These are phyloP conservation scores for Wickerhamomyces ciferrii DNA, from an alignment of 805 yeast genomes.

Conservation along the genomic window DNA sequence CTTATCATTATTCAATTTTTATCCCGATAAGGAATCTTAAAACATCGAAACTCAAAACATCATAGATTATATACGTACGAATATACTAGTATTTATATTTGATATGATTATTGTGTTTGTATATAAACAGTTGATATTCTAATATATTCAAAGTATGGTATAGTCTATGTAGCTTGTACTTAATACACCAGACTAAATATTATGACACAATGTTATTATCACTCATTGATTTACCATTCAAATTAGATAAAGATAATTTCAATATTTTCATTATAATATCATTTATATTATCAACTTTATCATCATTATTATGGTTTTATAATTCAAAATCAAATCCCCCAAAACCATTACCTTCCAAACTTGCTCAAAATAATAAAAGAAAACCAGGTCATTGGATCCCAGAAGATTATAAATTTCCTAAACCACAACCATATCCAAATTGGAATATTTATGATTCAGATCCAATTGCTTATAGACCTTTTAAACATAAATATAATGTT, in stretches of 20 bases:
- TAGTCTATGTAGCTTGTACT: too few relatives aligned
- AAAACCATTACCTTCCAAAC: slow-evolving; percentile 27
- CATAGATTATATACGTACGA: too few relatives aligned
- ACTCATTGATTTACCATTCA: not conserved
- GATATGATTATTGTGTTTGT: too few relatives aligned
- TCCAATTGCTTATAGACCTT: slow-evolving; percentile 63
- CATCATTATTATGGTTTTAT: slow-evolving; percentile 1
- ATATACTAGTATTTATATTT: too few relatives aligned
- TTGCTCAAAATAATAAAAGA: slow-evolving; percentile 40
- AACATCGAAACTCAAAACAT: too few relatives aligned
- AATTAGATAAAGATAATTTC: not conserved
- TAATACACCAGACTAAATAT: too few relatives aligned
- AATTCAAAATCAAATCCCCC: not conserved
- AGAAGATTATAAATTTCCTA: slow-evolving; percentile 44
- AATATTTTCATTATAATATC: not conserved
- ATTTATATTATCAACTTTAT: not conserved
- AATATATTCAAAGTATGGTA: too few relatives aligned
- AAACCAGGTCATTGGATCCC: slow-evolving; percentile 49
- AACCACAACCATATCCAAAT: slow-evolving; percentile 38
- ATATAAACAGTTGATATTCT: too few relatives aligned
- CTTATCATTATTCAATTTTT: not conserved
- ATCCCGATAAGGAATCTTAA: not conserved
- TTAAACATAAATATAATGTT: slow-evolving; percentile 56
- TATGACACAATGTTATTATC: not conserved
- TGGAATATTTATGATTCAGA: slow-evolving; percentile 46